Base-by-base conservation (phyloP, 176 grass and related monocot species). In the Poa pratensis region DNA sequence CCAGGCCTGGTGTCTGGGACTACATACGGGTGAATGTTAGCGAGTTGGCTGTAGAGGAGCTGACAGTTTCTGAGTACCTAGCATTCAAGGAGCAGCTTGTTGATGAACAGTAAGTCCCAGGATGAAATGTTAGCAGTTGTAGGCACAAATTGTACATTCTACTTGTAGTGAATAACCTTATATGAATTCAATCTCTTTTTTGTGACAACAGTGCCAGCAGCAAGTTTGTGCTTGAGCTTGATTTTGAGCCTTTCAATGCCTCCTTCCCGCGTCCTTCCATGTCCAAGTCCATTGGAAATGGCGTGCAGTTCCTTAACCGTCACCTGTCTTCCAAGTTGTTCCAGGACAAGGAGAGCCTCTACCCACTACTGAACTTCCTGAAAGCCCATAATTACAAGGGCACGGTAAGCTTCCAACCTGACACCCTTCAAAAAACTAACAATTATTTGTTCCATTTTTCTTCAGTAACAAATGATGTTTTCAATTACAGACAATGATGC, bases 311-410 rank as follows among this genome's bases (percentile, higher is more conserved):
- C 68, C 91, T 99, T 73, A 99, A 99, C 15, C 91, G 96, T 18
- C 96, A 99, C 84, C 86, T 99, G 53, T 99, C 96, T 60, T 99
- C 96, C 63, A 99, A 99, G 90, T 82, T 99, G 90, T 99, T 99
- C 85, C 93, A 96, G 88, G 96, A 99, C 83, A 99, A 99, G 89
- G 96, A 99, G 77, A 94, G 90, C 64, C 83, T 99, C 66, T 91
- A 92, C 84, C 96, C 96, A 6, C 71, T 99, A 52, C 91, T 99
- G 81, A 89, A 92, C 76, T 99, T 99, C 84, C 91, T 99, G 23
- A 94, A 91, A 34, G 88, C 61, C 23, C 96, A 99, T 87, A 94
- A 90, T 76, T 86, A 94, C 84, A 96, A 94, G 81, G 93, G 96
- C 81, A 96, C 66, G 54, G 96, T 99, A 88, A 88, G 86, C 55